phyloP scores from a whole-genome alignment of 164 flowering plant genomes.

The Chloranthus sessilifolius region DNA sequence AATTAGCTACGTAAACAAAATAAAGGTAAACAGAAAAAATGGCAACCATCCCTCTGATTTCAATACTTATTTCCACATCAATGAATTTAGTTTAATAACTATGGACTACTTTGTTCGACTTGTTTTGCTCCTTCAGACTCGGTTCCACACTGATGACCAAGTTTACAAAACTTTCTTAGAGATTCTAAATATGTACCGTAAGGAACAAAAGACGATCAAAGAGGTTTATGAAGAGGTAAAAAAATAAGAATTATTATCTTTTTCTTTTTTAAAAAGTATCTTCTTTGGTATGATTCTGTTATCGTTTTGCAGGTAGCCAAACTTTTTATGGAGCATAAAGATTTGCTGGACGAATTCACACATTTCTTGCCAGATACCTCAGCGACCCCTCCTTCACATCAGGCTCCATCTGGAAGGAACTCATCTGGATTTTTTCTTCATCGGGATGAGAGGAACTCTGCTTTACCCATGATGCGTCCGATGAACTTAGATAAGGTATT shows the following conservation, averaged over 20 bases:
- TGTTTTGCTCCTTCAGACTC: slow-evolving; percentile 42
- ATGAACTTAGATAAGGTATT: slow-evolving; percentile 49
- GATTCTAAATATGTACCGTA: slow-evolving; percentile 79
- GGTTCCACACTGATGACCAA: slow-evolving; percentile 74
- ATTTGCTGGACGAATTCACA: slow-evolving; percentile 59
- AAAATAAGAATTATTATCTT: slow-evolving; percentile 5
- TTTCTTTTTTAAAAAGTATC: neutral
- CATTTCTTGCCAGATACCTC: slow-evolving; percentile 63
- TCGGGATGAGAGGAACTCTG: slow-evolving; percentile 46
- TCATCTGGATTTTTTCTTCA: slow-evolving; percentile 24
- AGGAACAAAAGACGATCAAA: slow-evolving; percentile 62
- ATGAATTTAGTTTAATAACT: too few species aligned
- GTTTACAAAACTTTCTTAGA: slow-evolving; percentile 85
- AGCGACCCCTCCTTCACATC: slow-evolving; percentile 29
- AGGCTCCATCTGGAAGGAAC: slow-evolving; percentile 36
- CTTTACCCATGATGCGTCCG: slow-evolving; percentile 37
- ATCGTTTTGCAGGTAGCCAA: slow-evolving; percentile 41
- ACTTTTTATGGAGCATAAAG: slow-evolving; percentile 56
- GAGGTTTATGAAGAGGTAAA: slow-evolving; percentile 79
- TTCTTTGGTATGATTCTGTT: neutral
- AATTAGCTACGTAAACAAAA: slow-evolving; percentile 87
- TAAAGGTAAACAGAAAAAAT: slow-evolving; percentile 47
- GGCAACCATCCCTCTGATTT: too few species aligned
- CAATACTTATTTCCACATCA: too few species aligned
- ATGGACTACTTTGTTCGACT: neutral